Percentiles rank a stretch among this genome's conserved stretches.
phyloP scores from a whole-genome alignment of 768 basidiomycete species.

The Tephrocybe rancida region DNA sequence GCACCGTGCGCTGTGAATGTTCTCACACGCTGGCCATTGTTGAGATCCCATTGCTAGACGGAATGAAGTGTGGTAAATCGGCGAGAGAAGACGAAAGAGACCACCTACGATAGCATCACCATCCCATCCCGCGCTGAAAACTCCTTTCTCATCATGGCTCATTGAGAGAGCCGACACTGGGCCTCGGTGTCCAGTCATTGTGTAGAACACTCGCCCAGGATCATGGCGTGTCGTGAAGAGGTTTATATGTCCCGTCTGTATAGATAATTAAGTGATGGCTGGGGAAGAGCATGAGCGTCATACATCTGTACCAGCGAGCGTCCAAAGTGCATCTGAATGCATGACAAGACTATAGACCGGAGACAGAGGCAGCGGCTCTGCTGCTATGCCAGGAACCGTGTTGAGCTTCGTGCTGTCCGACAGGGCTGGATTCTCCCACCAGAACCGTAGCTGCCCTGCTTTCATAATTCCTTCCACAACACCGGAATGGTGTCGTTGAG shows the following conservation, averaged over 20 bases:
- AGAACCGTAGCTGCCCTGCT: constrained; percentile 80
- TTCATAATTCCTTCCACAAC: constrained; percentile 93
- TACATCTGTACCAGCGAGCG: constrained; percentile 86
- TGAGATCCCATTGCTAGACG: constrained; percentile 94
- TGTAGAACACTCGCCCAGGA: constrained; percentile 76
- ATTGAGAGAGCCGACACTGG: constrained; percentile 87
- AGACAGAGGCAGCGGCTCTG: constrained; percentile 55
- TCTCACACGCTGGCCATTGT: constrained; percentile 80
- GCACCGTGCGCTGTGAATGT: constrained; percentile 82
- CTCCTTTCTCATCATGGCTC: constrained; percentile 78
- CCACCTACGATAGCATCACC: constrained; percentile 78
- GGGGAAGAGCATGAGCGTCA: constrained; percentile 26
- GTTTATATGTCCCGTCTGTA: constrained; percentile 87
- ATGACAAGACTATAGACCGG: constrained; percentile 91
- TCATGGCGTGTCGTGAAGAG: constrained; percentile 93
- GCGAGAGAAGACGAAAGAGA: background rate
- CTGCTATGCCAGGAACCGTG: constrained; percentile 26
- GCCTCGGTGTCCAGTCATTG: constrained; percentile 74
- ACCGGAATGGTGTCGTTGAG: constrained; percentile 86
- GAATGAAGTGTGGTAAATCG: constrained; percentile 10
- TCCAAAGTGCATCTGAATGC: constrained; percentile 94
- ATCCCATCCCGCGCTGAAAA: constrained; percentile 96
- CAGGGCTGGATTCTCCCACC: constrained; percentile 83
- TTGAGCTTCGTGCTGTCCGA: constrained; percentile 28
- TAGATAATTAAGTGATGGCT: constrained; percentile 13